Evolutionary conservation across 495 filamentous ascomycete genomes (phyloP).

Genomic region (Entonaema liquescens): DNA sequence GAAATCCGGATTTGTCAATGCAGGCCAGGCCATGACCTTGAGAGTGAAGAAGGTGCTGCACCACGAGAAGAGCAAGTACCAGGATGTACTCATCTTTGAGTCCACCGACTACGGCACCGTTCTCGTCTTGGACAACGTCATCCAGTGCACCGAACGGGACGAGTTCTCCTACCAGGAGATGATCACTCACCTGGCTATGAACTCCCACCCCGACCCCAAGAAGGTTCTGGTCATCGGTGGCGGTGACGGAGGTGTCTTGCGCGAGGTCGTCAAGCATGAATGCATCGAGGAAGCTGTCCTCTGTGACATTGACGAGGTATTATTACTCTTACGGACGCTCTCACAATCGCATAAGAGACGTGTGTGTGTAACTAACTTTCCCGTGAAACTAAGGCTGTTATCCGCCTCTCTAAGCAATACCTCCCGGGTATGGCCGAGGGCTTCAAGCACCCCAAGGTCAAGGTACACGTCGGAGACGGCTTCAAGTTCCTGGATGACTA

Average conservation of each 20-base stretch:
- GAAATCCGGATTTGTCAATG: neutral
- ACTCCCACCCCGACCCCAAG: slow-evolving; percentile 97
- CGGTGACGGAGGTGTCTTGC: slow-evolving; percentile 95
- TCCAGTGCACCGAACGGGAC: slow-evolving; percentile 97
- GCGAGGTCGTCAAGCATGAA: slow-evolving; percentile 98
- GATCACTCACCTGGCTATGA: slow-evolving; percentile 99
- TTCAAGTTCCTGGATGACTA: slow-evolving; percentile 95
- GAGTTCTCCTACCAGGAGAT: slow-evolving; percentile 99
- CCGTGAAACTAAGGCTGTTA: slow-evolving; percentile 74
- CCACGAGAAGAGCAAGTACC: slow-evolving; percentile 98
- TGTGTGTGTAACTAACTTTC: slow-evolving; percentile 16
- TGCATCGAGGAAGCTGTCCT: slow-evolving; percentile 90
- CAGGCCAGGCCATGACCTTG: slow-evolving; percentile 94
- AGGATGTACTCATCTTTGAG: slow-evolving; percentile 98
- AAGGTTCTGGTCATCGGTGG: slow-evolving; percentile 98
- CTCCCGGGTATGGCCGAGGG: slow-evolving; percentile 93
- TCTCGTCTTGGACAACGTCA: slow-evolving; percentile 98
- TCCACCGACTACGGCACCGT: slow-evolving; percentile 95
- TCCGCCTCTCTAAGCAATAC: slow-evolving; percentile 97
- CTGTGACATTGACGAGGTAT: slow-evolving; percentile 98
- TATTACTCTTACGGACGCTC: neutral
- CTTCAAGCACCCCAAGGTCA: slow-evolving; percentile 91
- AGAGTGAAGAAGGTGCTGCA: slow-evolving; percentile 97
- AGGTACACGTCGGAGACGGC: slow-evolving; percentile 91
- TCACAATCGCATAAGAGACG: too few relatives aligned